Evolutionary conservation across 352 stramenopile species (phyloP).

Genomic region (Plasmopara viticola): DNA sequence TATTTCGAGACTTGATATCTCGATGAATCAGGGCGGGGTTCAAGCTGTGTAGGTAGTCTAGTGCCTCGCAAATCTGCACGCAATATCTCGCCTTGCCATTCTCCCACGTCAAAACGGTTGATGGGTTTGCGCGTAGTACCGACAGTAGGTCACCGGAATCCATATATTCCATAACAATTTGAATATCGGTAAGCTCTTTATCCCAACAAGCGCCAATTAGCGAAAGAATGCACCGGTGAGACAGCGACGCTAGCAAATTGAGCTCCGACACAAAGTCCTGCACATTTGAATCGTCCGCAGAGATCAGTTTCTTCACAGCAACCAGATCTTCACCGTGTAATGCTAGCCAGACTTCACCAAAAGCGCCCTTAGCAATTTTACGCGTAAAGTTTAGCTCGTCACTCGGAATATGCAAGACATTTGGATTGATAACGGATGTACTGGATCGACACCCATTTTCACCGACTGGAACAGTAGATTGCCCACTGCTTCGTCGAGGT

Average conservation of each 20-base stretch:
- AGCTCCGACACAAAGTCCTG: slow-evolving; percentile 71
- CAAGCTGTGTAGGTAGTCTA: slow-evolving; percentile 86
- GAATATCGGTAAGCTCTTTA: slow-evolving; percentile 53
- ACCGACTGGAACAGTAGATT: slow-evolving; percentile 20
- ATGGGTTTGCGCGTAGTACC: slow-evolving; percentile 40
- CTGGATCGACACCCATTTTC: slow-evolving; percentile 13
- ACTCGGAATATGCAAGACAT: slow-evolving; percentile 46
- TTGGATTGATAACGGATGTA: slow-evolving; percentile 35
- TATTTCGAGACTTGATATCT: slow-evolving; percentile 90
- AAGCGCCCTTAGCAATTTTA: slow-evolving; percentile 72
- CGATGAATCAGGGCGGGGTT: slow-evolving; percentile 87
- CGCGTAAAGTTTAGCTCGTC: slow-evolving; percentile 76
- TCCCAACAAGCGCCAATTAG: slow-evolving; percentile 73
- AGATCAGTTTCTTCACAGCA: slow-evolving; percentile 77
- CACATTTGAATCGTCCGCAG: slow-evolving; percentile 44
- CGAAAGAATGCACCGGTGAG: slow-evolving; percentile 66
- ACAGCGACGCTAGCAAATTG: slow-evolving; percentile 73
- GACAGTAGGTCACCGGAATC: slow-evolving; percentile 62
- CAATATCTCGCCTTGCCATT: slow-evolving; percentile 66
- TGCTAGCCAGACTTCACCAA: slow-evolving; percentile 78
- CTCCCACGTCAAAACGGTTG: slow-evolving; percentile 46
- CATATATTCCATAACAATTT: slow-evolving; percentile 83
- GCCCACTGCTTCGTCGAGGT: slow-evolving; percentile 27
- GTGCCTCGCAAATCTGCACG: slow-evolving; percentile 71
- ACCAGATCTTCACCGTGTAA: slow-evolving; percentile 58